Evolutionary conservation across 352 stramenopile genomes (phyloP), one percentile per base, ranked within the genome.

Genomic region (Globisporangium acanthophoron): DNA sequence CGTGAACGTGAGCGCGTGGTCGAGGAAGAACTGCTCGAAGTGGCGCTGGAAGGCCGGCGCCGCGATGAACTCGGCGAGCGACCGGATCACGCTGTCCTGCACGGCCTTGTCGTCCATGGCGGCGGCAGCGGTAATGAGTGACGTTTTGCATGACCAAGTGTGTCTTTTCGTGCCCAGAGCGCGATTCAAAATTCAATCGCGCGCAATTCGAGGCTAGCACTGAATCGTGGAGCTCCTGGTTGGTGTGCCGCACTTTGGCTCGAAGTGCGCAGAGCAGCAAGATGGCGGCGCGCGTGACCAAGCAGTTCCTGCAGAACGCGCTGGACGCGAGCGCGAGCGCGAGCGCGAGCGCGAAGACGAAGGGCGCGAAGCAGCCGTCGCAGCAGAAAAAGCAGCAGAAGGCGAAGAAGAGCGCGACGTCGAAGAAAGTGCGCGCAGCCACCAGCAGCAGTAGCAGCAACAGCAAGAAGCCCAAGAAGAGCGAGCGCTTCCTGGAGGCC

Each of bases 1-100:
- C 27, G 58, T 84, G 64, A 90, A 90, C 43, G 47, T 51, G 49
- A 87, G 71, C 61, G 80, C 74, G 44, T 88, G 66, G 61, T 86
- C 70, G 50, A 90, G 66, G 49, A 90, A 90, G 47, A 90, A 90
- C 65, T 87, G 68, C 58, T 90, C 80, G 61, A 90, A 90, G 50
- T 72, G 65, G 27, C 71, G 66, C 64, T 90, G 80, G 72, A 88
- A 90, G 18, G 56, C 44, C 29, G 78, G 54, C 29, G 73, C 77
- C 41, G 78, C 72, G 55, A 90, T 90, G 64, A 81, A 80, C 57
- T 85, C 69, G 9, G 76, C 80, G 20, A 88, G 67, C 47, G 76
- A 61, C 15, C 76, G 74, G 39, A 90, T 70, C 24, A 84, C 58
- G 4, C 70, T 65, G 56, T 88, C 76, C 56, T 87, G 69, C 44